Evolutionary conservation across 352 stramenopile species (phyloP).

Genomic region (Phytophthora pluvialis): DNA sequence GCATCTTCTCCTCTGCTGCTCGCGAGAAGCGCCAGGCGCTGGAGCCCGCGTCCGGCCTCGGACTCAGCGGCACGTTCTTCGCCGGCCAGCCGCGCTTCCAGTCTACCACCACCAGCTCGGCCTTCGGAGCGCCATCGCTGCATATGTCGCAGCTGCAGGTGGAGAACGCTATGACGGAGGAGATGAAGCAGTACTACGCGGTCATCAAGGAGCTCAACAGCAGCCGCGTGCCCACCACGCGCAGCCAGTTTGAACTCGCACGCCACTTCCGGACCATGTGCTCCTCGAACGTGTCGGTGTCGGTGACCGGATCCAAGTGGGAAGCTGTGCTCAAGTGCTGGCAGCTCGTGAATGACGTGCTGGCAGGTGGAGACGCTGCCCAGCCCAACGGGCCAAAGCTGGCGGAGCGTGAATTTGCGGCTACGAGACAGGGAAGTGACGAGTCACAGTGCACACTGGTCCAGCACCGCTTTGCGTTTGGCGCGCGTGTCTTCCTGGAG

Average conservation of each 20-base stretch:
- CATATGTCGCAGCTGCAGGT: conserved; percentile 72
- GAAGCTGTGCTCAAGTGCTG: conserved; percentile 84
- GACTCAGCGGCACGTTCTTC: conserved; percentile 58
- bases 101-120: conserved; percentile 30
- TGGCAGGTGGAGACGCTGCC: conserved; percentile 57
- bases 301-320: conserved; percentile 70
- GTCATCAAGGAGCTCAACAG: conserved; percentile 78
- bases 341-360: conserved; percentile 75
- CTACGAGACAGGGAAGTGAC: conserved; percentile 37
- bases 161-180: conserved; percentile 77
- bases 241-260: conserved; percentile 76
- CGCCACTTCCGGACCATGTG: conserved; percentile 62
- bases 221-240: conserved; percentile 68
- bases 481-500: conserved; percentile 78
- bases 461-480: conserved; percentile 65
- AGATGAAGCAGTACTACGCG: conserved; percentile 85
- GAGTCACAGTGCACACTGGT: conserved; percentile 49
- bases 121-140: conserved; percentile 39
- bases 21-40: conserved; percentile 43
- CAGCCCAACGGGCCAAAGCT: conserved; percentile 49
- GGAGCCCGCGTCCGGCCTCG: conserved; percentile 40
- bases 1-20: conserved; percentile 53
- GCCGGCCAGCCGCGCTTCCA: conserved; percentile 61
- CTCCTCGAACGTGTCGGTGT: conserved; percentile 59
- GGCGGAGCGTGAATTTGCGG: conserved; percentile 64